A percentile compares a stretch with the other conserved stretches of the same genome.
Conservation (phyloP, 805 yeast species). For the Cyberlindnera mississippiensis region DNA sequence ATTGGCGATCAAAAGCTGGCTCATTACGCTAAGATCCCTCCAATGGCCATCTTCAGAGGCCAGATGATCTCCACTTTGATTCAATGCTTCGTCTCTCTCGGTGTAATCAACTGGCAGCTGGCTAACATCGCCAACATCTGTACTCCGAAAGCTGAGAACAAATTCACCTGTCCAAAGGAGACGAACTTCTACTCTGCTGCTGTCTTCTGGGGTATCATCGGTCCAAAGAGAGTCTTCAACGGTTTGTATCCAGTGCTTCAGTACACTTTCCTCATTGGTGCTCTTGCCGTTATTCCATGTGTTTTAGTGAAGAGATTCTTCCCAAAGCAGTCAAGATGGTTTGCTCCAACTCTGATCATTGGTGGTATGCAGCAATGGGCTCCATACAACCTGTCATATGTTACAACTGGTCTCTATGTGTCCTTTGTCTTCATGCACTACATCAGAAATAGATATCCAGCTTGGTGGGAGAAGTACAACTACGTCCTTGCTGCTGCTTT, state of each 20-base stretch:
- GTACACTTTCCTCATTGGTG: slow-evolving; percentile 61
- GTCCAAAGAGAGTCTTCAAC: slow-evolving; percentile 50
- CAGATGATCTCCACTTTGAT: slow-evolving; percentile 34
- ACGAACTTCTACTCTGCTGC: slow-evolving; percentile 34
- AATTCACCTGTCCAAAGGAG: slow-evolving; percentile 35
- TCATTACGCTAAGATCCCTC: slow-evolving; percentile 57
- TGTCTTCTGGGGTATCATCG: slow-evolving; percentile 51
- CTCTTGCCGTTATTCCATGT: slow-evolving; percentile 31
- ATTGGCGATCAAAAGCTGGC: slow-evolving; percentile 40
- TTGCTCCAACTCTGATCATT: slow-evolving; percentile 48
- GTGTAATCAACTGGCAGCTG: slow-evolving; percentile 34
- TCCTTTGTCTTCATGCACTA: slow-evolving; percentile 44
- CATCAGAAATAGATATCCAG: slow-evolving; percentile 36
- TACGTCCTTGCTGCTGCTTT: slow-evolving; percentile 52
- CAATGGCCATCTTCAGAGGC: slow-evolving; percentile 51
- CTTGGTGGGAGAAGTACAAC: slow-evolving; percentile 47
- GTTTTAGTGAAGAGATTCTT: slow-evolving; percentile 28
- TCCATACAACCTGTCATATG: slow-evolving; percentile 47
- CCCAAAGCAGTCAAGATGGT: slow-evolving; percentile 26
- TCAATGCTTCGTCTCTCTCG: slow-evolving; percentile 28
- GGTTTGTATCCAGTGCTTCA: slow-evolving; percentile 56
- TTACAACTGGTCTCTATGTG: slow-evolving; percentile 26
- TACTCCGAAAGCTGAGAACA: slow-evolving; percentile 31
- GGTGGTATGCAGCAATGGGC: slow-evolving; percentile 43
- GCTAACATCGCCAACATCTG: slow-evolving; percentile 33